phyloP scores from a whole-genome alignment of 176 grass and related monocot genomes.

The Urochloa ruziziensis region DNA sequence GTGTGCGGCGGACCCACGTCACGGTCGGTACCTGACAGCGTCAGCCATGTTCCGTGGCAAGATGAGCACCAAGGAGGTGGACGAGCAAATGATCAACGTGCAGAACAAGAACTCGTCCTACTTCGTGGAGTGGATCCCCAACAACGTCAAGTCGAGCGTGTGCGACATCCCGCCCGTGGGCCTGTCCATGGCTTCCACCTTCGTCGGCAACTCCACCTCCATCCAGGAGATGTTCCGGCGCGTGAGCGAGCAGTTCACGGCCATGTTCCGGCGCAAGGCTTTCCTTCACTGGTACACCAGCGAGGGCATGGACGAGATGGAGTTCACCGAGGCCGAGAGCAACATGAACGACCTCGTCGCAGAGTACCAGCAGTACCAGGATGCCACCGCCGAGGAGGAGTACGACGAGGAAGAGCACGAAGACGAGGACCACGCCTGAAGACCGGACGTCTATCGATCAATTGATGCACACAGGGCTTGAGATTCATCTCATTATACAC shows the following conservation, averaged over 20 bases:
- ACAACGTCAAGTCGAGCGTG: slow-evolving; percentile 82
- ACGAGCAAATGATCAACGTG: slow-evolving; percentile 81
- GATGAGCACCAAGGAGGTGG: slow-evolving; percentile 81
- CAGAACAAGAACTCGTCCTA: slow-evolving; percentile 81
- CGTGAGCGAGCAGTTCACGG: slow-evolving; percentile 87
- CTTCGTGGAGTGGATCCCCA: slow-evolving; percentile 81
- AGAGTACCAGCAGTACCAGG: slow-evolving; percentile 99
- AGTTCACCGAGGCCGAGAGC: slow-evolving; percentile 98
- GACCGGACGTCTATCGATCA: too few relatives aligned
- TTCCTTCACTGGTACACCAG: slow-evolving; percentile 91
- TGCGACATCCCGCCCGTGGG: slow-evolving; percentile 66
- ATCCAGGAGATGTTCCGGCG: slow-evolving; percentile 95
- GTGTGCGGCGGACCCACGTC: slow-evolving; percentile 85
- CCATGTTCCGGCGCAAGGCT: slow-evolving; percentile 87
- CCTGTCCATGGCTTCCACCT: slow-evolving; percentile 64
- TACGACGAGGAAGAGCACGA: slow-evolving; percentile 40
- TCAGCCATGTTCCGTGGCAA: slow-evolving; percentile 78
- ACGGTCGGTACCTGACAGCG: slow-evolving; percentile 75
- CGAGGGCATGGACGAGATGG: slow-evolving; percentile 91
- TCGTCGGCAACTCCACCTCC: slow-evolving; percentile 84
- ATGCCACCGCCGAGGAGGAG: slow-evolving; percentile 68
- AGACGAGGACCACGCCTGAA: slow-evolving; percentile 39
- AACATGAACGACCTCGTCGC: slow-evolving; percentile 98
- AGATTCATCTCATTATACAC: not conserved
- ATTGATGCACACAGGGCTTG: not conserved